Evolutionary conservation across 2,329 filamentous ascomycete genomes (phyloP), one percentile per base, ranked within the genome.

Genomic region (Pseudogymnoascus sp.): DNA sequence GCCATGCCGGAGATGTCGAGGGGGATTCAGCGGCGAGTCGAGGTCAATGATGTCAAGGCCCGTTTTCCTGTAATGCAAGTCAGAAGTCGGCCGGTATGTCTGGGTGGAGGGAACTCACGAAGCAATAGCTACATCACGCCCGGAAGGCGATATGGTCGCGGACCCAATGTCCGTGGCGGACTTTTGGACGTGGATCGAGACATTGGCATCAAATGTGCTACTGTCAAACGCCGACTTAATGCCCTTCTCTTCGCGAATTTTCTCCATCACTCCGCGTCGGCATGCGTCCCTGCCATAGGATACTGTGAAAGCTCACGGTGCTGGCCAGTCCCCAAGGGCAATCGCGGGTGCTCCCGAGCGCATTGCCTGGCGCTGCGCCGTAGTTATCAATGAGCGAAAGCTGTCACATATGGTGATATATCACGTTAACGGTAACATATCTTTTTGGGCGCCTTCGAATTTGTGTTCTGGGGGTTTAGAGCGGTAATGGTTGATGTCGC

Each of bases 11-110:
- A 97, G 81, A 68, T 91, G 88, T 15, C 91, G 87, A 15, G 93
- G 93, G 8, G 89, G 88, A 63, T 88, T 94, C 71, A 91, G 94
- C 0, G 91, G 91, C 9, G 87, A 91, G 75, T 97, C 92, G 53
- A 97, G 80, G 69, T 97, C 92, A 70, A 97, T 92, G 67, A 97
- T 91, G 71, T 93, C 88, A 61, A 97, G 81, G 53, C 92, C 92
- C 69, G 94, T 88, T 60, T 90, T 90, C 9, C 69, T 71, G 30
- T 28, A 38, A 37, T 30, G 8, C 14, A 6, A 35, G 20, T 30
- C 14, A 60, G 33, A 35, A 25, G 8, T 28, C 22, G 38, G 28
- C 14, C 28, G 12, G 38, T 12, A 59, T 43, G 15, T 3, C 25
- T 53, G 35, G 37, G 53, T 25, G 35, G 43, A 36, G 12, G 30